A percentile compares a stretch with the other conserved stretches of the same genome.
Conservation (phyloP, 1,284 basidiomycete genomes). For the Leucoagaricus sp. region DNA sequence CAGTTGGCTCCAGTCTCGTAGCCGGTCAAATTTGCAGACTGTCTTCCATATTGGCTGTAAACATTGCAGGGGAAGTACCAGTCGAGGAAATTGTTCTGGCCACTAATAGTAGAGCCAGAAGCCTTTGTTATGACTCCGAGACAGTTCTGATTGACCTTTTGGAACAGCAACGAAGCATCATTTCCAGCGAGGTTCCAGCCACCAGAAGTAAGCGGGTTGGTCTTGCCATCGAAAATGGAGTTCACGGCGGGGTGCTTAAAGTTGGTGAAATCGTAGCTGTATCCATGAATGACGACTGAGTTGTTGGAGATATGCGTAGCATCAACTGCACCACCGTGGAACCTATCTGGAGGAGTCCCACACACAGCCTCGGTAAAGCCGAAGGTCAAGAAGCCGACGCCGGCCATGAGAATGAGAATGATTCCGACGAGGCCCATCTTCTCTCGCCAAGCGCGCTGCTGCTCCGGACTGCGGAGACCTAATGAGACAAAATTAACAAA, state of each 20-base stretch:
- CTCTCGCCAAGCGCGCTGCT: constrained; percentile 96
- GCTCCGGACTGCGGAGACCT: constrained; percentile 92
- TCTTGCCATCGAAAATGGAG: constrained; percentile 69
- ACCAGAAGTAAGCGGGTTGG: constrained; percentile 83
- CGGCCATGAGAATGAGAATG: constrained; percentile 83
- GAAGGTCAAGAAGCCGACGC: constrained; percentile 97
- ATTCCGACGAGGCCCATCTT: constrained; percentile 94
- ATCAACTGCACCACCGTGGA: constrained; percentile 77
- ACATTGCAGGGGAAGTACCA: constrained; percentile 99
- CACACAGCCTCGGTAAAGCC: constrained; percentile 98
- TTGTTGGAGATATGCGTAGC: constrained; percentile 66
- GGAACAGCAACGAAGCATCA: constrained; percentile 94
- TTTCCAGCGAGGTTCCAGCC: constrained; percentile 80
- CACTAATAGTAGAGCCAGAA: constrained; percentile 65
- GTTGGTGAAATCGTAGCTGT: constrained; percentile 86
- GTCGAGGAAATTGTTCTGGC: constrained; percentile 54
- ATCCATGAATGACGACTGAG: constrained; percentile 92
- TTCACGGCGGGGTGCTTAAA: constrained; percentile 82
- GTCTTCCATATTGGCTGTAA: constrained; percentile 72
- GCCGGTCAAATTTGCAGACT: constrained; percentile 64
- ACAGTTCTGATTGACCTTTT: constrained; percentile 87
- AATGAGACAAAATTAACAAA: constrained; percentile 16
- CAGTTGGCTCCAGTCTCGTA: constrained; percentile 72
- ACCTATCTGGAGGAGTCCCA: constrained; percentile 81
- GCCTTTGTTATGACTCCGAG: constrained; percentile 75